Evolutionary conservation across 2,329 filamentous ascomycete genomes (phyloP).

Genomic region (Penicillium sp.): DNA sequence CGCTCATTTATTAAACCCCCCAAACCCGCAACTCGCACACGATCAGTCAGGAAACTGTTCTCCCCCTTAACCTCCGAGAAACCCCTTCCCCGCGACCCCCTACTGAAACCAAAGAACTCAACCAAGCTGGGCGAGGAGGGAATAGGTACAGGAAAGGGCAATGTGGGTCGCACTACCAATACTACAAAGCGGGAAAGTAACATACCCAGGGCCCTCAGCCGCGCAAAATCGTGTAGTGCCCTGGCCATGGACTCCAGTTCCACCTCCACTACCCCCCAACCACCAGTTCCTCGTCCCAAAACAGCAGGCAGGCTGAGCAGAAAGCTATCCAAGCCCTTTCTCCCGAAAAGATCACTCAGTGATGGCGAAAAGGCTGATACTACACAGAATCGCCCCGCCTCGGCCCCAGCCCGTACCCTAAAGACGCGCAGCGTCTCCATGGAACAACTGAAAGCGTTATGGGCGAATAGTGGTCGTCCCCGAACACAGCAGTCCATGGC

Average conservation of each 20-base stretch:
- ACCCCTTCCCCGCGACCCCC: constrained; percentile 33
- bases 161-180: constrained; percentile 17
- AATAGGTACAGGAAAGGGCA: constrained; percentile 13
- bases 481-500: constrained; percentile 15
- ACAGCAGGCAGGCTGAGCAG: constrained; percentile 21
- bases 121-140: constrained; percentile 7
- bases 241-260: constrained; percentile 9
- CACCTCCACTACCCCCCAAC: constrained; percentile 13
- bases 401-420: constrained; percentile 26
- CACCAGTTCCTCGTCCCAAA: background rate
- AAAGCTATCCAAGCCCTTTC: constrained; percentile 26
- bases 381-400: constrained; percentile 23
- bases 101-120: constrained; percentile 11
- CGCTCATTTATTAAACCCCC: constrained; percentile 20
- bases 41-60: constrained; percentile 28
- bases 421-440: constrained; percentile 28
- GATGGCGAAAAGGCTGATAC: constrained; percentile 12
- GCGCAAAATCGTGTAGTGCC: constrained; percentile 27
- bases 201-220: constrained; percentile 14
- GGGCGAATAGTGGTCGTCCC: constrained; percentile 14
- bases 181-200: constrained; percentile 10
- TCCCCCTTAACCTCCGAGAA: constrained; percentile 25
- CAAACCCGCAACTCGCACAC: constrained; percentile 10
- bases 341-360: constrained; percentile 18
- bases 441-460: constrained; percentile 27